Percentiles rank a stretch among this genome's conserved stretches.
Evolutionary conservation across 2,329 filamentous ascomycete genomes (phyloP).

Genomic region (Epichloe gansuensis): DNA sequence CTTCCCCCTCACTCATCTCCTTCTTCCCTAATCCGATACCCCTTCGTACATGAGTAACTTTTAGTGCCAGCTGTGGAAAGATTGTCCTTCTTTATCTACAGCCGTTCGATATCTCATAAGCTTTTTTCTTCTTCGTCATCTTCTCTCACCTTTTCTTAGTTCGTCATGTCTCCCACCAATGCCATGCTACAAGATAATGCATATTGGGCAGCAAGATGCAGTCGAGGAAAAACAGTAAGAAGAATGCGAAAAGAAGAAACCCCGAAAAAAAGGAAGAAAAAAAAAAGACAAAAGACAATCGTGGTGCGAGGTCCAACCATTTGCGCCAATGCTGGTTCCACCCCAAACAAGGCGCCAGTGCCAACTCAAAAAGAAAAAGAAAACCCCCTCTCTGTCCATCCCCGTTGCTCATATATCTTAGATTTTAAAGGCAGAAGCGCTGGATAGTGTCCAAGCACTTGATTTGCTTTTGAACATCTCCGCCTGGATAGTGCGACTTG

Average conservation of each 20-base stretch:
- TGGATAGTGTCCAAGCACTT: neutral
- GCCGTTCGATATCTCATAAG: neutral
- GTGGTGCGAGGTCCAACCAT: slow-evolving; percentile 9
- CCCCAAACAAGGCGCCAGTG: slow-evolving; percentile 19
- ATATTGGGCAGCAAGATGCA: slow-evolving; percentile 10
- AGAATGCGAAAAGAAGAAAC: slow-evolving; percentile 4
- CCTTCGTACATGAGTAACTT: neutral
- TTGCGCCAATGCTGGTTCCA: slow-evolving; percentile 10
- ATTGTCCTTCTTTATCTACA: neutral
- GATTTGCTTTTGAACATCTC: too few relatives aligned
- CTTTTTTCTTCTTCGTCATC: neutral
- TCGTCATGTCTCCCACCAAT: neutral
- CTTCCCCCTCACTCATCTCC: neutral
- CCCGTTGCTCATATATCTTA: neutral
- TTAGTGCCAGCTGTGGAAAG: neutral
- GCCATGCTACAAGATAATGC: slow-evolving; percentile 7
- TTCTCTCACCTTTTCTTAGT: neutral
- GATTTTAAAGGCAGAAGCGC: neutral
- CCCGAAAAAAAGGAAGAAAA: slow-evolving; percentile 1
- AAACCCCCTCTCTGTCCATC: slow-evolving; percentile 13
- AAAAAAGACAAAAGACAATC: neutral
- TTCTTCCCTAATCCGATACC: neutral
- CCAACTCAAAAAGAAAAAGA: slow-evolving; percentile 15
- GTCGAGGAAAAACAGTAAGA: slow-evolving; percentile 6
- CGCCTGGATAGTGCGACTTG: neutral